These are phyloP conservation scores for Teunomyces atbi DNA, from an alignment of 805 yeast species.

Conservation along the genomic window DNA sequence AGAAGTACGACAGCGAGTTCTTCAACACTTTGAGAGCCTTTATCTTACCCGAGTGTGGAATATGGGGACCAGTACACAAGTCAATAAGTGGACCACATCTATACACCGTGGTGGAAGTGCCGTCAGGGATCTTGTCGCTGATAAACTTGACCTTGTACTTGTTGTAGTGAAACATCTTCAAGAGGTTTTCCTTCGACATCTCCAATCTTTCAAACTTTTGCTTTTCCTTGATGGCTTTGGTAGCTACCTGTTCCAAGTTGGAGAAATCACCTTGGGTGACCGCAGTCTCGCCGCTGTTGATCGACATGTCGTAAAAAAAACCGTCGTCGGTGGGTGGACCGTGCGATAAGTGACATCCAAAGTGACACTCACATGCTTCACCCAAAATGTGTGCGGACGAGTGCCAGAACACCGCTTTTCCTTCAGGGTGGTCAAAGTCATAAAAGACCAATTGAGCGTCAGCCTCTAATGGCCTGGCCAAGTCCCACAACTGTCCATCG, in stretches of 20 bases:
- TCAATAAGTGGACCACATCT: conserved; percentile 97
- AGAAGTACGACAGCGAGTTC: conserved; percentile 93
- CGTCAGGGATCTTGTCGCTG: conserved; percentile 88
- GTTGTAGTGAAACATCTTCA: conserved; percentile 93
- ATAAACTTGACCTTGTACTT: conserved; percentile 91
- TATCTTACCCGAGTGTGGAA: conserved; percentile 95
- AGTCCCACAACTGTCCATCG: conserved; percentile 89
- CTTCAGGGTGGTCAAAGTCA: conserved; percentile 92
- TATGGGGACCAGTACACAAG: conserved; percentile 96
- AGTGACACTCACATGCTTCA: conserved; percentile 95
- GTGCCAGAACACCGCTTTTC: conserved; percentile 97
- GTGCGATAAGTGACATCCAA: conserved; percentile 80
- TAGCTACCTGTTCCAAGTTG: conserved; percentile 79
- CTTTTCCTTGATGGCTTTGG: conserved; percentile 89
- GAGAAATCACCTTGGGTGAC: conserved; percentile 83
- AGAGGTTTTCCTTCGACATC: conserved; percentile 85
- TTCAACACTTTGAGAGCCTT: conserved; percentile 92
- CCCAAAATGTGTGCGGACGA: conserved; percentile 98
- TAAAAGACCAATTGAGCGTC: conserved; percentile 71
- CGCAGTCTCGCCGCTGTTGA: conserved; percentile 63
- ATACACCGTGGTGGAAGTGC: conserved; percentile 93
- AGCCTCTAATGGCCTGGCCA: conserved; percentile 86
- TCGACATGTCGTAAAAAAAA: conserved; percentile 93
- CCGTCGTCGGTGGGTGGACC: conserved; percentile 99
- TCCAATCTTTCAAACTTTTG: conserved; percentile 93